Evolutionary conservation across 345 rosid species (phyloP), one percentile per base, ranked within the genome.

Genomic region (Populus deltoides): DNA sequence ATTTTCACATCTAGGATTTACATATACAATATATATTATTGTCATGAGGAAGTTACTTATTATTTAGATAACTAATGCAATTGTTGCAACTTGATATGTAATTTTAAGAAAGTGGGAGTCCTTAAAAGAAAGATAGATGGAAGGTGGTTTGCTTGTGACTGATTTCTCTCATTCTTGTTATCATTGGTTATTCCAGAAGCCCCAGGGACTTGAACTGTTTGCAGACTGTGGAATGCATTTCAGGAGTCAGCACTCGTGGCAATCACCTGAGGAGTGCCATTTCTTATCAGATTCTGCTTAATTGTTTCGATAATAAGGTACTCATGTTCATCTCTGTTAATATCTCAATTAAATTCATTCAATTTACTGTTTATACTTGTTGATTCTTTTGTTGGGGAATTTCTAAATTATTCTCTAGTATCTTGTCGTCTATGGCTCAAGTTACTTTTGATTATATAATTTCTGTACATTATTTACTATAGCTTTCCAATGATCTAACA

Each of bases 131-230:
- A 47, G 55, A 61, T 9, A 73, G 59, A 47, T 12, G 25, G 8
- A 63, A 24, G 31, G 11, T 74, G 16, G 4, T 8, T 59, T 13
- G 51, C 70, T 27, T 70, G 31, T 5, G 36, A 20, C 76, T 27
- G 53, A 35, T 35, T 75, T 13, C 47, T 49, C 49, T 38, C 8
- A 8, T 63, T 38, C 57, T 66, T 67, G 38, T 39, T 77, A 27
- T 69, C 18, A 69, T 76, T 81, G 77, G 38, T 78, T 47, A 41
- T 76, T 82, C 79, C 82, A 96, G 99, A 85, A 86, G 91, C 73
- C 93, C 97, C 35, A 78, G 69, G 76, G 97, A 93, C 80, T 80
- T 92, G 83, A 96, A 92, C 79, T 90, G 98, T 89, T 81, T 92
- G 87, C 87, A 78, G 78, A 75, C 83, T 71, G 91, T 96, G 57